Conservation (phyloP, 2,329 filamentous ascomycete species). For the Xylariomycetidae sp. region DNA sequence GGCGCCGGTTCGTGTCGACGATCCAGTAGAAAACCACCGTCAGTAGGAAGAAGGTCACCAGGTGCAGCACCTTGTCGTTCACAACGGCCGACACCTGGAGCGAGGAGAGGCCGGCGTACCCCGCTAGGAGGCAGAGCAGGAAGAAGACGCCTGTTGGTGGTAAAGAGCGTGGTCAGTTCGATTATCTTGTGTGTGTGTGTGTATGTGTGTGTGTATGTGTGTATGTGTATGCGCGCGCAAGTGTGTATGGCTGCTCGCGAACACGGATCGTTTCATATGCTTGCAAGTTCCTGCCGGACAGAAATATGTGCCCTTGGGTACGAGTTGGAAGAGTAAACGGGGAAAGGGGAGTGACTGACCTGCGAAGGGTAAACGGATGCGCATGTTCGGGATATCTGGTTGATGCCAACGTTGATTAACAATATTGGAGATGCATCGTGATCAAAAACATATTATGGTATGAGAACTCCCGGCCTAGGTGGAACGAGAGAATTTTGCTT, state of each 20-base stretch:
- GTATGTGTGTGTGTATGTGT: no score
- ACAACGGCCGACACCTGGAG: constrained; percentile 53
- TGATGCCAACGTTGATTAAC: constrained; percentile 6
- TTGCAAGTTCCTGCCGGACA: no score
- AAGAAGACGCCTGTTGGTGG: constrained; percentile 64
- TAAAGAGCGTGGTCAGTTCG: no score
- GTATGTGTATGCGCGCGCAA: no score
- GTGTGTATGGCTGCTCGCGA: no score
- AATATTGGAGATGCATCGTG: no score
- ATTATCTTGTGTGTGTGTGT: no score
- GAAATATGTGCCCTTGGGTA: no score
- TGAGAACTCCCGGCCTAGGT: no score
- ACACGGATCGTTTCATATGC: no score
- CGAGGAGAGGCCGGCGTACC: constrained; percentile 72
- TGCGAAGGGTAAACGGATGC: constrained; percentile 83
- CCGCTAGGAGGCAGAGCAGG: constrained; percentile 68
- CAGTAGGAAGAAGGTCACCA: constrained; percentile 83
- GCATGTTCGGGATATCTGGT: constrained; percentile 48
- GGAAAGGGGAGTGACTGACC: constrained; percentile 50
- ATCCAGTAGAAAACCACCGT: constrained; percentile 95
- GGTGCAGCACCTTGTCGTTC: constrained; percentile 88
- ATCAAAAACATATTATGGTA: no score
- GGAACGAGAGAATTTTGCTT: no score
- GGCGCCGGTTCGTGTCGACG: constrained; percentile 81
- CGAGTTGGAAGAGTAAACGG: constrained; percentile 3